Evolutionary conservation across 148 eudicot genomes (phyloP).

Genomic region (Nepenthes mirabilis): DNA sequence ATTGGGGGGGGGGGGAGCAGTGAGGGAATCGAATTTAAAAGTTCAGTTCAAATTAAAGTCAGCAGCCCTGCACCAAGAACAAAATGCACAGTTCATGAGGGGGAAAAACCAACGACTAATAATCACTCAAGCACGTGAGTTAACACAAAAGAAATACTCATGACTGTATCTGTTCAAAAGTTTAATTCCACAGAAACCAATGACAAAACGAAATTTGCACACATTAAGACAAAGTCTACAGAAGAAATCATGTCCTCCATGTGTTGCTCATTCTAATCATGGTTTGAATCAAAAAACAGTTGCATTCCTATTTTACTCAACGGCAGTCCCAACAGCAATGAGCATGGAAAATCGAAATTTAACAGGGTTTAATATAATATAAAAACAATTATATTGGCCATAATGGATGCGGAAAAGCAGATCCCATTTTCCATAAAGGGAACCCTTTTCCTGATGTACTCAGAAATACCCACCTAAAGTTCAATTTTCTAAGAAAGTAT

Average conservation of each 20-base stretch:
- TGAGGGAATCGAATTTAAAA: not conserved
- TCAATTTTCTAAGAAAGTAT: constrained; percentile 47
- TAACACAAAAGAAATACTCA: too few species aligned
- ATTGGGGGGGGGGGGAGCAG: constrained; percentile 8
- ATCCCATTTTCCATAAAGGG: constrained; percentile 60
- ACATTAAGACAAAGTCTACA: too few species aligned
- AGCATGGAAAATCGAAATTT: not conserved
- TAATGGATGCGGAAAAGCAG: constrained; percentile 49
- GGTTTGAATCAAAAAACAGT: too few species aligned
- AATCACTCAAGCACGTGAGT: not conserved
- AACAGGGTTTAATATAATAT: constrained; percentile 7
- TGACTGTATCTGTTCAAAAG: too few species aligned
- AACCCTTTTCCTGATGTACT: constrained; percentile 31
- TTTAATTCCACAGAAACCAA: not conserved
- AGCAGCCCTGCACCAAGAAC: constrained; percentile 16
- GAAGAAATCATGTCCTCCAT: too few species aligned
- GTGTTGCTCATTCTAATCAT: too few species aligned
- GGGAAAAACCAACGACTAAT: not conserved
- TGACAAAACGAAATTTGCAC: not conserved
- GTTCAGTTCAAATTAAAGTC: constrained; percentile 9
- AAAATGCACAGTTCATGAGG: constrained; percentile 6
- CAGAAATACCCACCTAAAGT: constrained; percentile 40
- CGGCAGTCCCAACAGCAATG: too few species aligned
- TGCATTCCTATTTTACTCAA: too few species aligned
- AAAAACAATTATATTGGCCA: constrained; percentile 14